Conservation (phyloP, 768 basidiomycete genomes). For the Russula dissimulans region DNA sequence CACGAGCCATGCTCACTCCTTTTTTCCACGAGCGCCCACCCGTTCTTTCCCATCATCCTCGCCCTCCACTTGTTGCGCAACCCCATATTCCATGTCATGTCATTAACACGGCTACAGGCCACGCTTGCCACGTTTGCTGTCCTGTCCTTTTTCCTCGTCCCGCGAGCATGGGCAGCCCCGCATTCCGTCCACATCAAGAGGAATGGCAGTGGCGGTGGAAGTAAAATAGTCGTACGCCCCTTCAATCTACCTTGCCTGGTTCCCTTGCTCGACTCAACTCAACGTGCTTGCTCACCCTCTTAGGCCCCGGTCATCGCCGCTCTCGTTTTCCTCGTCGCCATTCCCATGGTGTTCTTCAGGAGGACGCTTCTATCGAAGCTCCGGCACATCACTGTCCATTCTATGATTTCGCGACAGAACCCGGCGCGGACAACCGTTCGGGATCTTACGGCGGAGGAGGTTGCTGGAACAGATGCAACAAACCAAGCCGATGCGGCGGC, state of each 20-base stretch:
- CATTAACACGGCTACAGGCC: background rate
- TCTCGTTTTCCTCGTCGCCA: background rate
- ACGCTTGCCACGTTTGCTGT: background rate
- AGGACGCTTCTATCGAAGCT: background rate
- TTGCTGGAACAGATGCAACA: slow-evolving; percentile 10
- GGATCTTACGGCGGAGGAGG: slow-evolving; percentile 17
- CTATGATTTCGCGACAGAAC: background rate
- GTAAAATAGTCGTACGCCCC: slow-evolving; percentile 1
- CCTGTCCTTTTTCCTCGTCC: background rate
- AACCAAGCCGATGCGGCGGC: slow-evolving; percentile 1
- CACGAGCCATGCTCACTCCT: too few species aligned
- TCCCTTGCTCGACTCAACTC: background rate
- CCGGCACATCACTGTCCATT: background rate
- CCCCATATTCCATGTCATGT: slow-evolving; percentile 10
- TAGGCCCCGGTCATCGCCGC: slow-evolving; percentile 14
- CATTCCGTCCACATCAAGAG: slow-evolving; percentile 1
- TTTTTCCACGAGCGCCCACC: background rate
- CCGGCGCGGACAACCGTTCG: slow-evolving; percentile 1
- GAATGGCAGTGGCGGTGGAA: background rate
- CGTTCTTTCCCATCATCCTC: background rate
- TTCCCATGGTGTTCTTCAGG: slow-evolving; percentile 1
- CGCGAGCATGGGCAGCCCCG: slow-evolving; percentile 5
- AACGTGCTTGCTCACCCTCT: background rate
- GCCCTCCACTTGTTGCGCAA: background rate
- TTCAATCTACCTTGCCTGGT: background rate